These are phyloP conservation scores for Cryptosporidium parvum DNA, from an alignment of 169 alveolate species.

Conservation along the genomic window DNA sequence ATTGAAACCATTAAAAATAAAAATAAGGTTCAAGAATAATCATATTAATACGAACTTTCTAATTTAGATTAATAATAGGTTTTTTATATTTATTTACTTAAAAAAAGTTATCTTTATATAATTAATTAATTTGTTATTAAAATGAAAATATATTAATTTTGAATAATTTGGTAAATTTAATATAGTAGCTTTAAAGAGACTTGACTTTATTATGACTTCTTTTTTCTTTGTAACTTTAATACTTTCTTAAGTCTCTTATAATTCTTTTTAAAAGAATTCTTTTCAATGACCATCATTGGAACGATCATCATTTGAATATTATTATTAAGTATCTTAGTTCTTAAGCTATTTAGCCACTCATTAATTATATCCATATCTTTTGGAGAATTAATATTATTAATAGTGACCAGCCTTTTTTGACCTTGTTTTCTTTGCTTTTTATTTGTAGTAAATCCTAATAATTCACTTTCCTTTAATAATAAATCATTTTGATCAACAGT, in stretches of 20 bases:
- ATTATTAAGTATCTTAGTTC: slow-evolving; percentile 47
- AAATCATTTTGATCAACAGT: slow-evolving; percentile 28
- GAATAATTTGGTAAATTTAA: neutral
- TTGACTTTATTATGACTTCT: slow-evolving; percentile 12
- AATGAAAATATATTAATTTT: too few relatives aligned
- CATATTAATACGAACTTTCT: too few relatives aligned
- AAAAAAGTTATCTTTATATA: neutral
- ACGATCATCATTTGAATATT: slow-evolving; percentile 59
- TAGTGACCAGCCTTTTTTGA: slow-evolving; percentile 36
- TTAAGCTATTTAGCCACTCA: slow-evolving; percentile 40
- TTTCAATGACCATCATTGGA: slow-evolving; percentile 60
- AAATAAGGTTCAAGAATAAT: slow-evolving; percentile 3
- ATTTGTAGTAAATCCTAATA: slow-evolving; percentile 11
- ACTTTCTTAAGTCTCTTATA: slow-evolving; percentile 53
- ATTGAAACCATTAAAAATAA: slow-evolving; percentile 31
- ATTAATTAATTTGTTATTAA: too few relatives aligned
- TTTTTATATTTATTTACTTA: too few relatives aligned
- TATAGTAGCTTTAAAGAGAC: neutral
- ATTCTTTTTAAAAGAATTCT: slow-evolving; percentile 45
- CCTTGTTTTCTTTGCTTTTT: slow-evolving; percentile 27
- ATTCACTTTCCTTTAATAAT: slow-evolving; percentile 28
- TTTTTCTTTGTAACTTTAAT: slow-evolving; percentile 33
- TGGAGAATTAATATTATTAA: slow-evolving; percentile 65
- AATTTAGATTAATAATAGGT: too few relatives aligned
- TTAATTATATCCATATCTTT: slow-evolving; percentile 63